Conservation (phyloP, 768 basidiomycete species). For the Auricularia sp. region DNA sequence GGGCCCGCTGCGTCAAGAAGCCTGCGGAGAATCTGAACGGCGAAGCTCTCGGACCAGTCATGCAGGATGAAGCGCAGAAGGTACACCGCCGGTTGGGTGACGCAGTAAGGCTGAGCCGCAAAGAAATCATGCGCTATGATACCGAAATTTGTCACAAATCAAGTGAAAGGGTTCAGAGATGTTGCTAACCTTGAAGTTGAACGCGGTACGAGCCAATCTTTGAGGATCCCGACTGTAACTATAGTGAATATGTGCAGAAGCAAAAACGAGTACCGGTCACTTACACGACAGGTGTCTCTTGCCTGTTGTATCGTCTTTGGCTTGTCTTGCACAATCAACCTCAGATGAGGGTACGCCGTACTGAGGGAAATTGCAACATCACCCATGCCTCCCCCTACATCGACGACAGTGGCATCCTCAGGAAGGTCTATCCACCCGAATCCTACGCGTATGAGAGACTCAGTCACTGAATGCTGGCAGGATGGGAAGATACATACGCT, state of each 20-base stretch:
- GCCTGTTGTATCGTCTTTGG: constrained; percentile 11
- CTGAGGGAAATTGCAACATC: constrained; percentile 8
- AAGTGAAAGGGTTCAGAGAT: constrained; percentile 3
- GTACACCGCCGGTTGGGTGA: constrained; percentile 7
- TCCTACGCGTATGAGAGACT: constrained; percentile 13
- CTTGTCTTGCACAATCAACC: constrained; percentile 15
- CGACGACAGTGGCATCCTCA: constrained; percentile 13
- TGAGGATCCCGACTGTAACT: neutral
- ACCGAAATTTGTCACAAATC: too few species aligned
- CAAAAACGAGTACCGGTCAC: too few species aligned
- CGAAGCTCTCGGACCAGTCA: constrained; percentile 11
- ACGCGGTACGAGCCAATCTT: neutral
- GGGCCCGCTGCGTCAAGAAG: neutral
- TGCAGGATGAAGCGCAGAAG: constrained; percentile 10
- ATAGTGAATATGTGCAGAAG: too few species aligned
- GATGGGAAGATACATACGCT: too few species aligned
- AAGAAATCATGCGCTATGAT: neutral
- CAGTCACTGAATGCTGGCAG: constrained; percentile 3
- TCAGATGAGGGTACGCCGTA: constrained; percentile 5
- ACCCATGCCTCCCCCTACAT: constrained; percentile 18
- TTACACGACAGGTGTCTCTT: neutral
- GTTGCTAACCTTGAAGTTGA: constrained; percentile 2
- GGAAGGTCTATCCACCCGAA: constrained; percentile 5
- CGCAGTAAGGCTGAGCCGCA: neutral
- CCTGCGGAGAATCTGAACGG: constrained; percentile 5